These are phyloP conservation scores for Colletotrichum sansevieriae DNA, from an alignment of 2,329 filamentous ascomycete genomes.

Conservation along the genomic window DNA sequence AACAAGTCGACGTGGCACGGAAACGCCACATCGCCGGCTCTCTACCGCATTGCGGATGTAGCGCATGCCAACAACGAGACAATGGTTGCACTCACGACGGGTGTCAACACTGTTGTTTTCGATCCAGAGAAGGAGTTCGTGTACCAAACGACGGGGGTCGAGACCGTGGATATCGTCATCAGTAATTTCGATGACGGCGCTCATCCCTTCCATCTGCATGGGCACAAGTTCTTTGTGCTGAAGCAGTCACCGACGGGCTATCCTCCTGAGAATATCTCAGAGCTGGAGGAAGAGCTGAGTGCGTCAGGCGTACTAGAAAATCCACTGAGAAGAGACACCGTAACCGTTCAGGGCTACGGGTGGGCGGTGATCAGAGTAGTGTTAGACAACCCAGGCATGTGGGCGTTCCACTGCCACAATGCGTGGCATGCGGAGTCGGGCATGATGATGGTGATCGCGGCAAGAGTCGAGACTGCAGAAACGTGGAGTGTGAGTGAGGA, in stretches of 20 bases:
- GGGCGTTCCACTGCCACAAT: constrained; percentile 72
- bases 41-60: constrained; percentile 52
- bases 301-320: constrained; percentile 45
- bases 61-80: constrained; percentile 13
- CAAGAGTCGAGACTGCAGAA: constrained; percentile 47
- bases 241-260: constrained; percentile 51
- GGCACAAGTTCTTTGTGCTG: constrained; percentile 67
- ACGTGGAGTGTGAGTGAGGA: constrained; percentile 45
- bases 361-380: constrained; percentile 68
- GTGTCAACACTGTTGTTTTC: constrained; percentile 50
- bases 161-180: constrained; percentile 47
- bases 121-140: constrained; percentile 43
- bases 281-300: constrained; percentile 45
- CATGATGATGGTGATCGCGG: constrained; percentile 69
- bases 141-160: constrained; percentile 24
- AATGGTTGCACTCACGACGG: constrained; percentile 32
- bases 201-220: constrained; percentile 68
- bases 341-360: constrained; percentile 66
- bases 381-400: constrained; percentile 69
- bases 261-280: constrained; percentile 46
- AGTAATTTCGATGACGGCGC: constrained; percentile 52
- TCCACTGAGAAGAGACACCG: constrained; percentile 56
- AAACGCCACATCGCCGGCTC: constrained; percentile 52
- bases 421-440: constrained; percentile 71
- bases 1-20: constrained; percentile 64